These are phyloP conservation scores for Hortiboletus flavorubellus DNA, from an alignment of 768 basidiomycete species.

Conservation along the genomic window DNA sequence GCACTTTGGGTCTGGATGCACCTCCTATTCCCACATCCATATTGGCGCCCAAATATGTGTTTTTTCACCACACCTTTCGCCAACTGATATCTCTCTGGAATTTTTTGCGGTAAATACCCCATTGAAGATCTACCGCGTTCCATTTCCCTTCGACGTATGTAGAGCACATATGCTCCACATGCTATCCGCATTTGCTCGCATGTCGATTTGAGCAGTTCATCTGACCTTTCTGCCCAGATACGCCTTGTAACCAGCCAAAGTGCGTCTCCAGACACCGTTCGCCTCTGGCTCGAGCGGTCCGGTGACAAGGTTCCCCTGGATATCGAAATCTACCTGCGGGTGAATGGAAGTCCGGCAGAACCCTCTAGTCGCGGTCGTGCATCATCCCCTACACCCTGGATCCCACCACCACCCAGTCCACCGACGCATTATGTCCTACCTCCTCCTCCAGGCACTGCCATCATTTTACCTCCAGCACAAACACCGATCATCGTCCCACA, in stretches of 20 bases:
- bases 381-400: constrained; percentile 31
- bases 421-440: constrained; percentile 40
- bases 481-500: constrained; percentile 48
- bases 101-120: constrained; percentile 1
- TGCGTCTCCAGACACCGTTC: constrained; percentile 72
- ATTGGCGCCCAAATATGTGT: constrained; percentile 18
- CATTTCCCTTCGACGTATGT: constrained; percentile 2
- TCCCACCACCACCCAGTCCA: constrained; percentile 30
- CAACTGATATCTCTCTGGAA: background rate
- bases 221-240: constrained; percentile 44
- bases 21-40: constrained; percentile 2
- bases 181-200: background rate
- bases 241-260: constrained; percentile 68
- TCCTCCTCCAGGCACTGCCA: constrained; percentile 25
- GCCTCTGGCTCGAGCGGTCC: constrained; percentile 80
- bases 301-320: constrained; percentile 68
- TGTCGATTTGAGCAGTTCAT: background rate
- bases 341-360: constrained; percentile 33
- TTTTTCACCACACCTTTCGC: constrained; percentile 1
- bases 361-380: constrained; percentile 22
- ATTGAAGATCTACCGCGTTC: background rate
- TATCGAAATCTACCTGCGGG: constrained; percentile 74
- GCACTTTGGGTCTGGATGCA: background rate
- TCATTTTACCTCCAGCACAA: constrained; percentile 35
- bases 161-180: constrained; percentile 1